Evolutionary conservation across 345 rosid genomes (phyloP), one percentile per base, ranked within the genome.

Genomic region (Erysimum cheiranthoides): DNA sequence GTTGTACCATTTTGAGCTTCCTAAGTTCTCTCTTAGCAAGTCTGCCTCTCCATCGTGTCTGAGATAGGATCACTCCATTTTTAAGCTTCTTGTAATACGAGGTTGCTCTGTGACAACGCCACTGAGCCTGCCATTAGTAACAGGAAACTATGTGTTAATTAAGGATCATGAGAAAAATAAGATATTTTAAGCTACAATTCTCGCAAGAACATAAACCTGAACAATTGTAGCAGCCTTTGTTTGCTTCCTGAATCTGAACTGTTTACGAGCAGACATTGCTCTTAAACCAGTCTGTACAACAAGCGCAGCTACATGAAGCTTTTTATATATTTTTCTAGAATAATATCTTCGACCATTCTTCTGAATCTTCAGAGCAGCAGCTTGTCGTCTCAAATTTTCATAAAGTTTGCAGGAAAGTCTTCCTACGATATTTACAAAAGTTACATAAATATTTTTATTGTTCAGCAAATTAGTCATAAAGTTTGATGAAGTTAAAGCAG

Each of bases 11-110:
- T 87, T 91, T 89, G 61, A 89, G 94, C 83, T 85, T 84, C 73
- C 91, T 71, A 51, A 91, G 97, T 74, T 85, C 94, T 73, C 66
- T 86, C 76, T 76, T 79, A 10, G 86, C 97, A 78, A 83, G 70
- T 81, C 73, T 91, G 45, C 94, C 89, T 66, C 97, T 89, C 97
- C 97, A 91, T 70, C 91, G 77, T 53, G 87, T 85, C 79, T 91
- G 97, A 27, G 94, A 75, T 35, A 84, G 73, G 60, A 89, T 80
- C 4, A 79, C 81, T 68, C 90, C 88, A 73, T 82, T 91, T 79
- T 80, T 73, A 63, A 91, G 97, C 81, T 75, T 86, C 73, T 79
- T 85, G 64, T 87, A 89, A 73, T 86, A 89, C 8, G 71, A 70
- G 36, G 71, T n/a, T 77, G 82, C 85, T 82, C 63, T 85, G 79